A percentile compares a stretch with the other conserved stretches of the same genome.
These are phyloP conservation scores for Hansenula lynferdii DNA, from an alignment of 1,139 yeast species.

Conservation along the genomic window DNA sequence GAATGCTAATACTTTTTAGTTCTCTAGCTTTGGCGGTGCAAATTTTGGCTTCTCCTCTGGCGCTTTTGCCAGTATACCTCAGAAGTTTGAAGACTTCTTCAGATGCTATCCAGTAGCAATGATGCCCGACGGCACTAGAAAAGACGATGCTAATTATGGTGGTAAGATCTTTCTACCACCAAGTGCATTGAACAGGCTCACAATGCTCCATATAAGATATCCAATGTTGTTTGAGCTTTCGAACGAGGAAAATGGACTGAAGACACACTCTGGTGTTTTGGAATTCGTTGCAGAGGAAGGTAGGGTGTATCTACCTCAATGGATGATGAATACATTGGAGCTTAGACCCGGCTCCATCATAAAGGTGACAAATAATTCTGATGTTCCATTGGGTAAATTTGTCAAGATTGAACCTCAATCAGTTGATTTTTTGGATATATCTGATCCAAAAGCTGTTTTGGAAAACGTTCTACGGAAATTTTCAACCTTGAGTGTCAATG, in stretches of 20 bases:
- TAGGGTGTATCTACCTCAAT: slow-evolving; percentile 86
- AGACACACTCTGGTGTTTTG: slow-evolving; percentile 89
- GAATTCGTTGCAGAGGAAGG: slow-evolving; percentile 99
- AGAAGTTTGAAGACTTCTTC: slow-evolving; percentile 70
- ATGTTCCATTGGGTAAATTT: slow-evolving; percentile 79
- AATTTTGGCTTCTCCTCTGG: slow-evolving; percentile 12
- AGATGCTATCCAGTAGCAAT: slow-evolving; percentile 88
- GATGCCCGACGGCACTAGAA: slow-evolving; percentile 81
- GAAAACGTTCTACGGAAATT: slow-evolving; percentile 89
- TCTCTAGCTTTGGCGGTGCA: slow-evolving; percentile 30
- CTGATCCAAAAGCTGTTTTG: slow-evolving; percentile 94
- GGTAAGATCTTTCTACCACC: slow-evolving; percentile 96
- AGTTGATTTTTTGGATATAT: slow-evolving; percentile 85
- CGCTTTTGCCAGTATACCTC: slow-evolving; percentile 28
- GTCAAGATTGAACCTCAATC: slow-evolving; percentile 96
- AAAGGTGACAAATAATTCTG: slow-evolving; percentile 69
- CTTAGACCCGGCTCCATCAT: slow-evolving; percentile 76
- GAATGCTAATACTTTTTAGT: slow-evolving; percentile 13
- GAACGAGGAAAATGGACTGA: slow-evolving; percentile 54
- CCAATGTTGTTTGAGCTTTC: slow-evolving; percentile 90
- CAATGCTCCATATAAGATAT: slow-evolving; percentile 84
- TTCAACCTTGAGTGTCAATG: slow-evolving; percentile 81
- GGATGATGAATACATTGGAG: slow-evolving; percentile 87
- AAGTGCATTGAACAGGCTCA: slow-evolving; percentile 81
- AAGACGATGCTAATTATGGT: slow-evolving; percentile 87